Evolutionary conservation across 1,139 yeast genomes (phyloP), one percentile per base, ranked within the genome.

Genomic region (Eremothecium sinecaudum): DNA sequence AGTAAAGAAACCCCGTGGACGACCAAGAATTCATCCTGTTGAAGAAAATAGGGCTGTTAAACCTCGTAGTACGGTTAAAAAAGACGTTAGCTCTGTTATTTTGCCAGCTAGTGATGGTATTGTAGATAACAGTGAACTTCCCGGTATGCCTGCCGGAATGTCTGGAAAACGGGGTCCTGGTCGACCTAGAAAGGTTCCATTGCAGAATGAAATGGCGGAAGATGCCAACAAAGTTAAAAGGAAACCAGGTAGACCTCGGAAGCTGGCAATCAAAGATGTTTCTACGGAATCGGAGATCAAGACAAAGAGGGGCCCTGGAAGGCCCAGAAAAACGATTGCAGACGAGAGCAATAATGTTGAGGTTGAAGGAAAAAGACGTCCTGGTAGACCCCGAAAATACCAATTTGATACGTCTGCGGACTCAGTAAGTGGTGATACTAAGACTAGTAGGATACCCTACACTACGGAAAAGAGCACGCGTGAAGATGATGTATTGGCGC

Each of bases 21-120:
- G 37, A 11, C 37, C 37, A 5, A 30, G 37, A 23, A 34, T 27
- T 4, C 27, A 26, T 13, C 33, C 34, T 24, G 19, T 27, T 9
- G 31, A 30, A n/a, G 34, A 32, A n/a, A 26, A 30, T 21, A 32
- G 28, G 16, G 28, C 31, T n/a, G 31, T 30, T 14, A 29, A 26
- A 18, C 31, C 27, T 13, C 26, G 37, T 11, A 34, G 37, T 12
- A 19, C 34, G 18, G 34, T 34, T 4, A 19, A 23, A 18, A 34
- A 34, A 14, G 27, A 24, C 2, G 21, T 20, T n/a, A n/a, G 2
- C 2, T 16, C 19, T 5, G 18, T 10, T 7, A 13, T 11, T 4
- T 12, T 24, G 5, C 5, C 13, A 16, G 10, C n/a, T 11, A 12
- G 3, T 5, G 30, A 27, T 15, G 14, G 19, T 10, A 5, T n/a